phyloP scores from a whole-genome alignment of 331 rosid species.

The Malus hybrid region DNA sequence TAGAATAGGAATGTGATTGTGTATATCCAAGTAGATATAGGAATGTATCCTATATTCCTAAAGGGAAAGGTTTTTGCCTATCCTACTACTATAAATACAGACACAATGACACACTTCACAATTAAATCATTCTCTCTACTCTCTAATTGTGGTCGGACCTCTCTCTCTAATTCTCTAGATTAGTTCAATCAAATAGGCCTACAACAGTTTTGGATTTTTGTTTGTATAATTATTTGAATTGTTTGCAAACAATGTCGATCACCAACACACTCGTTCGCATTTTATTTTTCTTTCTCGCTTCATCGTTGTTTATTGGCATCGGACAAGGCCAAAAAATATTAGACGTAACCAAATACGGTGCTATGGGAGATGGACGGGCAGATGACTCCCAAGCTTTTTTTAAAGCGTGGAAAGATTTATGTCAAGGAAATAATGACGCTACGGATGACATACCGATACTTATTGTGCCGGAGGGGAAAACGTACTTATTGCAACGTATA shows the following conservation, averaged over 20 bases:
- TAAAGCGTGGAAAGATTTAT: not conserved
- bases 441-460: not conserved
- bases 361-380: not conserved
- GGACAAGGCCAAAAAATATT: not conserved
- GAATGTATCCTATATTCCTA: too few relatives aligned
- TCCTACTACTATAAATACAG: too few relatives aligned
- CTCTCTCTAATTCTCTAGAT: too few relatives aligned
- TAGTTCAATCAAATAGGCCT: too few relatives aligned
- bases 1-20: too few relatives aligned
- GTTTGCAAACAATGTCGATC: not conserved
- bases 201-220: too few relatives aligned
- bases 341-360: not conserved
- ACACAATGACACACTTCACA: too few relatives aligned
- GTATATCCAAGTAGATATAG: too few relatives aligned
- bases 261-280: not conserved
- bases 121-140: too few relatives aligned
- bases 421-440: not conserved
- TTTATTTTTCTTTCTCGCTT: not conserved
- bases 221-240: too few relatives aligned
- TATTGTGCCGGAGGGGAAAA: not conserved
- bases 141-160: too few relatives aligned
- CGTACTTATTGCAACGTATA: not conserved
- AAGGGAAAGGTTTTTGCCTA: too few relatives aligned
- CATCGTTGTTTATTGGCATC: not conserved
- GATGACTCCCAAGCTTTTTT: not conserved